Evolutionary conservation across 2,329 filamentous ascomycete genomes (phyloP).

Genomic region (Xylaria sp.): DNA sequence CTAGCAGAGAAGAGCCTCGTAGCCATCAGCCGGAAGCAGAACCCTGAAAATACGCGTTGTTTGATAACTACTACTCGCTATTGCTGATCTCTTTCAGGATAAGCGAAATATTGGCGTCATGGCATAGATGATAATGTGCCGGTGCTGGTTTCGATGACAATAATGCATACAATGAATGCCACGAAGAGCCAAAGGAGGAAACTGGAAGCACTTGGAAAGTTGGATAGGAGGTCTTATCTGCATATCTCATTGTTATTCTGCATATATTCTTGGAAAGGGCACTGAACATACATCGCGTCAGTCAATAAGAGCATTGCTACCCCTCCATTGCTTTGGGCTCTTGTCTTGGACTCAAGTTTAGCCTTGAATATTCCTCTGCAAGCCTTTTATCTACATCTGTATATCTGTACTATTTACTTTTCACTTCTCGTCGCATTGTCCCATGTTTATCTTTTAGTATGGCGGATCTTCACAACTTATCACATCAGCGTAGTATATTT

Average conservation of each 20-base stretch:
- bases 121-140: not conserved
- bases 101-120: not conserved
- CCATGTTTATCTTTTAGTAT: no score
- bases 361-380: not conserved
- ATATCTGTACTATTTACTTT: conserved; percentile 7
- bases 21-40: not conserved
- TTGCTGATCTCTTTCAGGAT: conserved; percentile 4
- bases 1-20: not conserved
- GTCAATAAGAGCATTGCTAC: not conserved
- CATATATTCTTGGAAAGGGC: conserved; percentile 6
- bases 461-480: no score
- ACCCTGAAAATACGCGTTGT: not conserved
- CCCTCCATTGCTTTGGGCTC: conserved; percentile 23
- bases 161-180: not conserved
- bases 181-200: not conserved
- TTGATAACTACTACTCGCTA: not conserved
- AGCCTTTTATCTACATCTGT: not conserved
- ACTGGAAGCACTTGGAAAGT: not conserved
- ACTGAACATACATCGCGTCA: conserved; percentile 3
- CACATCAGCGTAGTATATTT: no score
- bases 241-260: conserved; percentile 10
- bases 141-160: not conserved
- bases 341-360: not conserved
- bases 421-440: conserved; percentile 5
- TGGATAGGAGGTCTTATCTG: not conserved